Evolutionary conservation across 1,139 yeast species (phyloP), one percentile per base, ranked within the genome.

Genomic region (Hemisphaericaspora xylanilytica): DNA sequence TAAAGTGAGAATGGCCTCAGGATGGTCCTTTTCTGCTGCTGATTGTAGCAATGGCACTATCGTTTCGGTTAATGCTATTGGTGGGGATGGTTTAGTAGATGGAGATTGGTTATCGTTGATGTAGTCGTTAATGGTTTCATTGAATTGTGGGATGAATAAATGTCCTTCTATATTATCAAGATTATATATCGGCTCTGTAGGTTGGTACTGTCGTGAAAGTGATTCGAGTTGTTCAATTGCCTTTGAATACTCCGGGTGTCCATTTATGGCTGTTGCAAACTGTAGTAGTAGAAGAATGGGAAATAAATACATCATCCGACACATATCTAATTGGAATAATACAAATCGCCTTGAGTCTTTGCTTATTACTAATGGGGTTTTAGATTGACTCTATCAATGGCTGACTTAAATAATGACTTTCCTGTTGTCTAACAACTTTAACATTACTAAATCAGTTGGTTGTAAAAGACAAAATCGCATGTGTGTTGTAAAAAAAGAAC

Each of bases 1-100:
- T 27, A 70, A 54, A 2, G 59, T 46, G 3, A 56, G 45, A 11
- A 58, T 42, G 3, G 75, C 65, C 0, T 49, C 47, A 1, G 44
- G 28, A 38, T 59, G 43, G 24, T 48, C 39, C 5, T 31, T 31
- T 3, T 42, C 43, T 4, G 59, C 58, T 1, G 63, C 56, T 8
- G 48, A 39, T 18, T 54, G 45, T 4, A 62, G 46, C n/a, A 58
- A 33, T 3, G 59, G 56, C 6, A 58, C 20, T 4, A 50, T 47
- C 3, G 44, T 41, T 14, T 42, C 28, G 2, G 48, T 41, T 3
- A 43, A 43, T 25, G 36, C 39, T 11, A 22, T 32, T 10, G 43
- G 40, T 11, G 31, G 37, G 8, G 41, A 38, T 9, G 43, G 42
- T 5, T 25, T 29, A 15, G 33, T 25, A n/a, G 12, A 17, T 25